Percentiles rank a stretch among this genome's conserved stretches.
These are phyloP conservation scores for Pugionium dolabratum DNA, from an alignment of 345 rosid genomes.

Conservation along the genomic window DNA sequence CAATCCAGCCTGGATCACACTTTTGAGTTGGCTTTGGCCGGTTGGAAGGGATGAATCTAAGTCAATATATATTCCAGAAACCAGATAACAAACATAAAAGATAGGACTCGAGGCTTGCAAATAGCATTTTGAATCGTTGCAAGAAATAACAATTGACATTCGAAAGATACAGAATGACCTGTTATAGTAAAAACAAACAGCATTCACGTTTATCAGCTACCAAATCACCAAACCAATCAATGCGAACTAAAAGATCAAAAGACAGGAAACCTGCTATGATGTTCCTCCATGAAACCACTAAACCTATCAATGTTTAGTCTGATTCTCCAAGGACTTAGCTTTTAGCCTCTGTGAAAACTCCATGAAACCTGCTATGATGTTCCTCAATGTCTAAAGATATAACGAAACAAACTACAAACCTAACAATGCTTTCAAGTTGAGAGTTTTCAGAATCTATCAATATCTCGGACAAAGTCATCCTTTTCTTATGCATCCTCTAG, in stretches of 20 bases:
- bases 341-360: background rate
- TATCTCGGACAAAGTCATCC: conserved; percentile 10
- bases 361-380: background rate
- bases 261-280: too few relatives aligned
- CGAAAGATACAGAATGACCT: conserved; percentile 1
- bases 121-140: background rate
- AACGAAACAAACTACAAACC: background rate
- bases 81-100: background rate
- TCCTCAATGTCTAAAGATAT: conserved; percentile 5
- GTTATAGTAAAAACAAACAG: background rate
- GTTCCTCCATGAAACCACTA: too few relatives aligned
- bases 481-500: background rate
- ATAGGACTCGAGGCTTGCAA: background rate
- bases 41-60: background rate
- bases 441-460: conserved; percentile 24
- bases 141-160: background rate
- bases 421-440: background rate
- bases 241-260: background rate
- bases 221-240: conserved; percentile 6
- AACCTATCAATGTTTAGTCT: background rate
- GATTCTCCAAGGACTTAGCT: conserved; percentile 10
- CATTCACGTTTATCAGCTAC: conserved; percentile 5
- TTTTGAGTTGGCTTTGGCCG: background rate
- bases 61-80: background rate
- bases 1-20: conserved; percentile 1